These are phyloP conservation scores for Harrya chromipes DNA, from an alignment of 768 basidiomycete genomes.

Conservation along the genomic window DNA sequence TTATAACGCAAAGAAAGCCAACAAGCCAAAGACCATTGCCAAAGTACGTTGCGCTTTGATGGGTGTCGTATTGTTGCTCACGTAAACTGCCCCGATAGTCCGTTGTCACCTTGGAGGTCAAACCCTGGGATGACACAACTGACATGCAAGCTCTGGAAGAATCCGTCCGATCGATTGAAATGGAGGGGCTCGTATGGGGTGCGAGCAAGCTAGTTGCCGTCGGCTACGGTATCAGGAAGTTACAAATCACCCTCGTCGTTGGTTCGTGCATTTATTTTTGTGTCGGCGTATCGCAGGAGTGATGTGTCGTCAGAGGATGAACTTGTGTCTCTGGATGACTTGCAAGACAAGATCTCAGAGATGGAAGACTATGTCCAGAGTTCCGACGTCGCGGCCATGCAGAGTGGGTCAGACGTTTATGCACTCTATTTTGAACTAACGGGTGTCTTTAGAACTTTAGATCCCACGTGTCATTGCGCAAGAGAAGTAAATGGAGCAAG, in stretches of 20 bases:
- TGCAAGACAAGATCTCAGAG: conserved; percentile 86
- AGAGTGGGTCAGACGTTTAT: conserved; percentile 49
- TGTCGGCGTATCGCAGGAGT: background rate
- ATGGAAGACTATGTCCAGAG: conserved; percentile 91
- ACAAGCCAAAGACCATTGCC: conserved; percentile 82
- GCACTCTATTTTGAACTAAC: background rate
- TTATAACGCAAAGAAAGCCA: conserved; percentile 91
- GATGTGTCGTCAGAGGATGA: conserved; percentile 73
- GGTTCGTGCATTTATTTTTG: conserved; percentile 35
- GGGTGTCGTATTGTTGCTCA: conserved; percentile 8
- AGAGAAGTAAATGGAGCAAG: background rate
- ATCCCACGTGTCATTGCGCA: background rate
- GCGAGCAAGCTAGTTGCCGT: conserved; percentile 88
- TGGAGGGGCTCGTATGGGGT: conserved; percentile 95
- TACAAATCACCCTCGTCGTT: conserved; percentile 67
- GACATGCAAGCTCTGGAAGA: conserved; percentile 89
- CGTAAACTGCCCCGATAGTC: conserved; percentile 55
- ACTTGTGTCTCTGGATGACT: conserved; percentile 86
- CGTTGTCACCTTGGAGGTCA: conserved; percentile 96
- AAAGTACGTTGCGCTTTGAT: conserved; percentile 53
- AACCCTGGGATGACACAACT: conserved; percentile 99
- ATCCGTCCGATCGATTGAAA: conserved; percentile 79
- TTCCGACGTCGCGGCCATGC: conserved; percentile 90
- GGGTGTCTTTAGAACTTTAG: conserved; percentile 22
- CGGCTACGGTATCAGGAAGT: conserved; percentile 92